A percentile compares a stretch with the other conserved stretches of the same genome.
Conservation (phyloP, 805 yeast species). For the Yarrowia porcina region DNA sequence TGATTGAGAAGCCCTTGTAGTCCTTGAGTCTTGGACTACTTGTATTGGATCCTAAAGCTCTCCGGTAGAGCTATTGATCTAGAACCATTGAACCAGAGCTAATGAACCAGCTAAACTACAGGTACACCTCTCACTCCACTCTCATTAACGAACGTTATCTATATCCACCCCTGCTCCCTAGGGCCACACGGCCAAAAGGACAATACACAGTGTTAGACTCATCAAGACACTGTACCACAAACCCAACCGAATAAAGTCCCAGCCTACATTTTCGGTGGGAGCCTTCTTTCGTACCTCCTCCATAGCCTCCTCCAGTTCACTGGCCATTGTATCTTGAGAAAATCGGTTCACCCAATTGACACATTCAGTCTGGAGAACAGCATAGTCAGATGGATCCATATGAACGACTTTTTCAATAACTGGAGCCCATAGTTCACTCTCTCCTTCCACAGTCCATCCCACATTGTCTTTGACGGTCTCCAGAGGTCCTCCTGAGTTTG, state of each 20-base stretch:
- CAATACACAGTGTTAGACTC: neutral
- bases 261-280: neutral
- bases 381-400: conserved; percentile 30
- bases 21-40: no score
- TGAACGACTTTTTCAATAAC: conserved; percentile 36
- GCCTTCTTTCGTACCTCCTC: conserved; percentile 5
- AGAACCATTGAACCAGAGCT: no score
- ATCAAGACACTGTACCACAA: neutral
- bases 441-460: conserved; percentile 38
- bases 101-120: no score
- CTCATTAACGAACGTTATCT: no score
- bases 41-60: no score
- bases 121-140: no score
- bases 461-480: conserved; percentile 61
- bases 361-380: conserved; percentile 35
- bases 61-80: no score
- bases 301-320: conserved; percentile 32
- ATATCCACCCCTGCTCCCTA: no score
- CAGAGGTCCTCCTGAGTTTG: conserved; percentile 86
- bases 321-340: conserved; percentile 37
- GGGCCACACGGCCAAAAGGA: conserved; percentile 2
- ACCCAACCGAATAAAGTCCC: neutral
- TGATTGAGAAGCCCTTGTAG: no score
- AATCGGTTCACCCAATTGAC: conserved; percentile 36
- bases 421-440: conserved; percentile 39